These are phyloP conservation scores for Serendipita indica DNA, from an alignment of 768 basidiomycete genomes.

Conservation along the genomic window DNA sequence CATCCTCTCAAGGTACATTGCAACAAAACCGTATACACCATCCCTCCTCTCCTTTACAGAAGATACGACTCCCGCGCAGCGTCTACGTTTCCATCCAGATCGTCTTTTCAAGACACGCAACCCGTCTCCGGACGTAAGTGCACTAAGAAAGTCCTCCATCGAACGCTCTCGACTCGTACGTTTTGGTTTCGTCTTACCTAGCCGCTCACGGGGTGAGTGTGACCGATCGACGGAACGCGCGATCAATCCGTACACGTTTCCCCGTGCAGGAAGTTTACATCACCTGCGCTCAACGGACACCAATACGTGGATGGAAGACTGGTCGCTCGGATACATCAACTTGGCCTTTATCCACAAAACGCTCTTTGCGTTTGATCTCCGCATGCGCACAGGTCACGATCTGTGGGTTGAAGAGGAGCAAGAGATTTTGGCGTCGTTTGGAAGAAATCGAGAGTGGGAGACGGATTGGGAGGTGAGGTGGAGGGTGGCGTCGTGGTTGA, in stretches of 20 bases:
- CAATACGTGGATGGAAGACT: background rate
- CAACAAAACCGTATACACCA: background rate
- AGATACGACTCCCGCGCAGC: background rate
- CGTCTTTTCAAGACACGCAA: background rate
- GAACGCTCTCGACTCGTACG: background rate
- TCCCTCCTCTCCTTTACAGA: background rate
- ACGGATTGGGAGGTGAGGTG: background rate
- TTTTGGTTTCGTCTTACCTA: background rate
- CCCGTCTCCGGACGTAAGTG: background rate
- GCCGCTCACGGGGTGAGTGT: background rate
- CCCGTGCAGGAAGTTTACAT: background rate
- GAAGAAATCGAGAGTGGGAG: conserved; percentile 1
- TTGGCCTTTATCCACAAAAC: conserved; percentile 5
- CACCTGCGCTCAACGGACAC: background rate
- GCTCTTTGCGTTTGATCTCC: conserved; percentile 2
- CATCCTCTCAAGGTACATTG: background rate
- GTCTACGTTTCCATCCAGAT: background rate
- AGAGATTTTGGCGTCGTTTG: background rate
- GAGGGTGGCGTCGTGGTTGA: conserved; percentile 1
- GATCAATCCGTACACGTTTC: background rate
- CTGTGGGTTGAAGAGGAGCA: background rate
- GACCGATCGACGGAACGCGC: background rate
- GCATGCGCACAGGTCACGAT: background rate
- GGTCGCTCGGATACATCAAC: background rate
- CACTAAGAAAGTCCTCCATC: background rate